Evolutionary conservation across 2,329 filamentous ascomycete species (phyloP), one percentile per base, ranked within the genome.

Genomic region (Capronia americana): DNA sequence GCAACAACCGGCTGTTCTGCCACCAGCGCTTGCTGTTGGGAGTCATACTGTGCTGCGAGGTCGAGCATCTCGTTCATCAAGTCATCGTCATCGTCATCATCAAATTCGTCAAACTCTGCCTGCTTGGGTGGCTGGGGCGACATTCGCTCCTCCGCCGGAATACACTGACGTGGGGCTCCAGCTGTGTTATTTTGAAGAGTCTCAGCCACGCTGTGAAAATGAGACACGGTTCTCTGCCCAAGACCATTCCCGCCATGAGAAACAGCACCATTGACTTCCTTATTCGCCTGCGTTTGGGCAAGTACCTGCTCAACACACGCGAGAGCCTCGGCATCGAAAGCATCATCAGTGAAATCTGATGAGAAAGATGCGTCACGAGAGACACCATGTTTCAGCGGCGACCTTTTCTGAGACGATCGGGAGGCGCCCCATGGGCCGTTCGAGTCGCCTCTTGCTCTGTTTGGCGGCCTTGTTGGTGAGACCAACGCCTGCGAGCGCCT

Each of bases 291-390:
- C 20, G 30, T 50, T 58, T 70, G 66, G 23, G 63, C 64, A 23
- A 71, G 63, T 28, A 63, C 67, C 20, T 67, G 58, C 59, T 79
- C 75, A 6, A 76, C 75, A 58, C 79, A 69, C 55, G 81, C 79
- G 64, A 83, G 74, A 54, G 82, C 76, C 53, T 79, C 80, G 57
- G 80, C 72, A 71, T 83, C 81, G 14, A 83, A 71, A 61, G 81
- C 81, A 71, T 83, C 81, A 62, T 80, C 80, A 46, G 76, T 80
- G 69, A 82, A 84, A n/a, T 83, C 81, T 8, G 63, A 68, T n/a
- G 59, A 65, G 30, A 48, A 67, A 41, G 55, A 63, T 20, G 28
- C 8, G 34, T 66, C 61, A n/a, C 23, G 28, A 34, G 61, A 56
- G 7, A 14, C 20, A 30, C 50, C 8, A 11, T 24, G 28, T 55